Percentiles rank a stretch among this genome's conserved stretches.
phyloP scores from a whole-genome alignment of 441 rosid genomes.

The Croton setiger region DNA sequence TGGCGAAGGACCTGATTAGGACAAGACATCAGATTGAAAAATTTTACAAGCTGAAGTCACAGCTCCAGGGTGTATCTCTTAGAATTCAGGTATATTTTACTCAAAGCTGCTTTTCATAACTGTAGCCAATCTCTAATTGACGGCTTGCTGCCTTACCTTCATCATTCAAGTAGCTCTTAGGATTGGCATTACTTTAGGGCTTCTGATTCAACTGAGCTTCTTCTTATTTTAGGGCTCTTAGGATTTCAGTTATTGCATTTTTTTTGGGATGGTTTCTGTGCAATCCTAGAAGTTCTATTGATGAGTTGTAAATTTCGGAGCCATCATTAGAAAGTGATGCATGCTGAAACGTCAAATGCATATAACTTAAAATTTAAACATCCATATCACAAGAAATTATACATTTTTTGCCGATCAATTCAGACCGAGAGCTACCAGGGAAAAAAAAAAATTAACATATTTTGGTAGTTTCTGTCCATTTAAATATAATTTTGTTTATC shows the following conservation, averaged over 20 bases:
- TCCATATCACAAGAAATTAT: background rate
- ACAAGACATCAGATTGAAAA: slow-evolving; percentile 90
- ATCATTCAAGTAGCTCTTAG: background rate
- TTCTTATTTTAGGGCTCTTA: background rate
- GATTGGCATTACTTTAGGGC: background rate
- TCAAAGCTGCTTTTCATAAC: background rate
- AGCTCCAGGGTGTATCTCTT: slow-evolving; percentile 92
- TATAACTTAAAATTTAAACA: background rate
- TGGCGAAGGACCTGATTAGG: slow-evolving; percentile 96
- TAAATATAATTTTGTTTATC: background rate
- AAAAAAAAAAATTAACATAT: background rate
- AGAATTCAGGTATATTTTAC: slow-evolving; percentile 73
- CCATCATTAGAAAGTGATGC: too few species aligned
- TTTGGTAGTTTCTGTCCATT: background rate
- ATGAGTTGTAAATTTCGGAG: background rate
- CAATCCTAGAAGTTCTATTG: background rate
- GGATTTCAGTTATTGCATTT: background rate
- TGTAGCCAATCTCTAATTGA: background rate
- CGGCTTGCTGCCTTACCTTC: background rate
- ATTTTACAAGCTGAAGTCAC: slow-evolving; percentile 87
- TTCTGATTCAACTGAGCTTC: background rate
- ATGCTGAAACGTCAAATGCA: background rate
- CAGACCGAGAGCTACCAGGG: background rate
- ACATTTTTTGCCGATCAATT: background rate
- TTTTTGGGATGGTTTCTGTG: background rate